Base-by-base conservation (phyloP, 1,284 basidiomycete genomes). In the Naganishia cerealis region DNA sequence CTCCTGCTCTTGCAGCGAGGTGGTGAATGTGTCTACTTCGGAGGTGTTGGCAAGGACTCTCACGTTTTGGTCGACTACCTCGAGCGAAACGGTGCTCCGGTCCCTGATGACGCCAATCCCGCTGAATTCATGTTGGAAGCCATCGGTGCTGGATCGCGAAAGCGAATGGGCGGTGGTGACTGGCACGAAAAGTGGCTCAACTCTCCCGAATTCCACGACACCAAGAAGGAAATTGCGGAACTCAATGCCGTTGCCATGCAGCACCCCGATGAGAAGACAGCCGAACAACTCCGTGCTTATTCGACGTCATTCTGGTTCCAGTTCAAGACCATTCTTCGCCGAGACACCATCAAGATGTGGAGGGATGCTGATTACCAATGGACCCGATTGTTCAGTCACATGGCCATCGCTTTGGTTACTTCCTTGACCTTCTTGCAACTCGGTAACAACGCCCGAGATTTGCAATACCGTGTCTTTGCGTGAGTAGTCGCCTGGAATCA, bases 341-440 rank as follows among this genome's bases (percentile, higher is more conserved):
- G 94, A 59, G 92, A 93, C 76, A 88, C 88, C 76, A 77, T 84
- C 29, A 87, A 90, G 2, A 83, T 93, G 39, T 94, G 90, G 90
- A 84, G 93, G 67, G 91, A 93, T 72, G 82, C 83, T 50, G 83
- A 84, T 57, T 85, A 85, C 75, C 80, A 82, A 67, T 91, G 90
- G 82, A 92, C 88, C 56, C 87, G 92, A 59, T 82, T 94, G 54
- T 92, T 92, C 79, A 86, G 89, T 7, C 88, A 89, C 72, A 82
- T 84, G 8, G 86, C 89, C 75, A 89, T 94, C 70, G 88, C 90
- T 8, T 82, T 95, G 4, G 87, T 90, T 77, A 85, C 92, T 66
- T 89, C 89, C 38, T 82, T 97, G 62, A 90, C 91, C 15, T 94
- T 94, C 86, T 82, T 97, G 66, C 87, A 90, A 76, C 83, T 94